Percentiles rank a stretch among this genome's conserved stretches.
Conservation (phyloP, 805 yeast genomes). For the Schwanniomyces sp. region DNA sequence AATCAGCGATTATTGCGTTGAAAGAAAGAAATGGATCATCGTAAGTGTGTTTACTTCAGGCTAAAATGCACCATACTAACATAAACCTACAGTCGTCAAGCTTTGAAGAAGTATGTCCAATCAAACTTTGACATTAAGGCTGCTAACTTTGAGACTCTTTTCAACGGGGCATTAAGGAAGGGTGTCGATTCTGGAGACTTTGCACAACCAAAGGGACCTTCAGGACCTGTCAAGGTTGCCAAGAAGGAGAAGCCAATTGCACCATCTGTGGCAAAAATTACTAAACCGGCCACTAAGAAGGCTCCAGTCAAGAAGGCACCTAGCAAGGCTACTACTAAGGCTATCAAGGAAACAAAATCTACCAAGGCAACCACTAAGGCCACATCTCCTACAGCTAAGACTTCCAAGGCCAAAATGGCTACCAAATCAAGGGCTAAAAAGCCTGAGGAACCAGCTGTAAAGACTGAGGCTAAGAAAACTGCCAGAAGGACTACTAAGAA, state of each 20-base stretch:
- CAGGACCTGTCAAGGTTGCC: constrained; percentile 76
- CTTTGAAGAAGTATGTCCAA: constrained; percentile 79
- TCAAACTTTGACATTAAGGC: constrained; percentile 58
- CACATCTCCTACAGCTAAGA: constrained; percentile 19
- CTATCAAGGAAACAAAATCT: constrained; percentile 14
- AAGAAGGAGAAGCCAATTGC: constrained; percentile 36
- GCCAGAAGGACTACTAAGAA: constrained; percentile 7
- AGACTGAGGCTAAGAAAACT: constrained; percentile 19
- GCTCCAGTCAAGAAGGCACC: constrained; percentile 16
- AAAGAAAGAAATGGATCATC: constrained; percentile 81
- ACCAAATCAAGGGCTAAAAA: constrained; percentile 17
- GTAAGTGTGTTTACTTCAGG: constrained; percentile 34
- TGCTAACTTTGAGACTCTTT: constrained; percentile 69
- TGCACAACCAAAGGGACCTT: constrained; percentile 84
- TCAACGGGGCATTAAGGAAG: constrained; percentile 75
- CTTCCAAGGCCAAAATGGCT: constrained; percentile 19
- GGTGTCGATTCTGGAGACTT: constrained; percentile 80
- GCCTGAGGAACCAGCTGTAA: constrained; percentile 20
- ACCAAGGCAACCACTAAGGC: constrained; percentile 14
- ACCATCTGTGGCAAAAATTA: constrained; percentile 31
- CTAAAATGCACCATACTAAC: constrained; percentile 12
- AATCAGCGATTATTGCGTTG: constrained; percentile 65
- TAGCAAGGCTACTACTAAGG: constrained; percentile 14
- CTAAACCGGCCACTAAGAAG: constrained; percentile 16
- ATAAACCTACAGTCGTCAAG: constrained; percentile 64